Evolutionary conservation across 2,329 filamentous ascomycete genomes (phyloP), one percentile per base, ranked within the genome.

Genomic region (Curvularia verruculosa): DNA sequence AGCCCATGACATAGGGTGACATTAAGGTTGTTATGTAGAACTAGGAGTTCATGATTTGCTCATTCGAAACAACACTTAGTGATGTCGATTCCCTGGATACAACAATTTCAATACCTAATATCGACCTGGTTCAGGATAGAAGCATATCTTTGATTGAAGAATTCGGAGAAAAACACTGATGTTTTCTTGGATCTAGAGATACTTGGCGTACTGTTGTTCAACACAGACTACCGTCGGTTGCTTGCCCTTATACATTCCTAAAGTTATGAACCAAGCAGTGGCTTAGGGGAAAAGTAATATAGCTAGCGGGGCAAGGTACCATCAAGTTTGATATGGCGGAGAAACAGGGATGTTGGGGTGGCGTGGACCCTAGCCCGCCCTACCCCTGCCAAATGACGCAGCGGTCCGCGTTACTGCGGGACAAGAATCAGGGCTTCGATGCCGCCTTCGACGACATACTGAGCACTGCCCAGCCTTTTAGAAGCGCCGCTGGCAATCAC

Each of bases 341-440:
- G 31, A 29, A 31, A 21, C 21, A 15, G 21, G 23, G 34, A 41
- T 31, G 41, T 0, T 41, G n/a, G 19, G 26, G 43, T 24, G 40
- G 43, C 23, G 54, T 24, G 1, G 21, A 19, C 36, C 36, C 61
- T 67, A 62, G 62, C 60, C 59, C 52, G 18, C 45, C 46, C 23
- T 13, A 69, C 58, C 67, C 68, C 60, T 70, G 69, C 55, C 55
- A 44, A 19, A 72, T 73, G 70, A 73, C 71, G 71, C 65, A 73
- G 43, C 53, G 9, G 49, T 44, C 48, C 40, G 50, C 57, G 39
- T 49, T 31, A 51, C 56, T 47, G 59, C 56, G 55, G 61, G 57
- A 57, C 59, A 61, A 46, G 64, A 66, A 67, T 56, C 63, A 60
- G 54, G 65, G 57, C 58, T 41, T 59, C 52, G 40, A 59, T 55